Percentiles rank a stretch among this genome's conserved stretches.
Conservation (phyloP, 148 eudicot genomes). For the Persicaria tinctoria region DNA sequence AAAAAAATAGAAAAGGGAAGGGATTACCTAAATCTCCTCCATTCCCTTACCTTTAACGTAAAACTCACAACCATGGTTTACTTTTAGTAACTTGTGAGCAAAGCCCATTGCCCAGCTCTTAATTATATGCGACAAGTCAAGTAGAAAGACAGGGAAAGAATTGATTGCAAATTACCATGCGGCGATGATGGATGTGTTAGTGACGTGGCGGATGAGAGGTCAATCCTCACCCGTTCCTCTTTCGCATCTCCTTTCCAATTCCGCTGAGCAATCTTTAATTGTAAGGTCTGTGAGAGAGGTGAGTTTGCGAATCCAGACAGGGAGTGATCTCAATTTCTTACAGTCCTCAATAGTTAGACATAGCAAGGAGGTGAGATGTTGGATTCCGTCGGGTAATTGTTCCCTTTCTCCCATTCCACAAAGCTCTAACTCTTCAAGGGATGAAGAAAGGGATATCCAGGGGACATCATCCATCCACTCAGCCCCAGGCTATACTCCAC, state of each 20-base stretch:
- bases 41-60: no score
- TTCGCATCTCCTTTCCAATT: neutral
- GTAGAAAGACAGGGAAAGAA: no score
- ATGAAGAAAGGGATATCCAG: neutral
- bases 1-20: no score
- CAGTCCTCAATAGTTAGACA: neutral
- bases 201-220: neutral
- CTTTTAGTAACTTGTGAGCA: no score
- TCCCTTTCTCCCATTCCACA: neutral
- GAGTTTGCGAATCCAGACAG: neutral
- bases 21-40: no score
- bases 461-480: neutral
- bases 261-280: neutral
- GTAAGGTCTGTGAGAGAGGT: neutral
- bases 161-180: no score
- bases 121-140: no score
- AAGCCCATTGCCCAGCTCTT: no score
- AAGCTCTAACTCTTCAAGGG: neutral
- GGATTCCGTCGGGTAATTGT: neutral
- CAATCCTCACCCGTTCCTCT: neutral
- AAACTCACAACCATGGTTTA: no score
- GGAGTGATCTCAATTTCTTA: neutral
- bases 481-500: neutral
- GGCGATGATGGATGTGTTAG: no score
- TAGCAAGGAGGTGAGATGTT: neutral